Evolutionary conservation across 1,139 yeast genomes (phyloP).

Genomic region (Candida pseudoviswanathii): DNA sequence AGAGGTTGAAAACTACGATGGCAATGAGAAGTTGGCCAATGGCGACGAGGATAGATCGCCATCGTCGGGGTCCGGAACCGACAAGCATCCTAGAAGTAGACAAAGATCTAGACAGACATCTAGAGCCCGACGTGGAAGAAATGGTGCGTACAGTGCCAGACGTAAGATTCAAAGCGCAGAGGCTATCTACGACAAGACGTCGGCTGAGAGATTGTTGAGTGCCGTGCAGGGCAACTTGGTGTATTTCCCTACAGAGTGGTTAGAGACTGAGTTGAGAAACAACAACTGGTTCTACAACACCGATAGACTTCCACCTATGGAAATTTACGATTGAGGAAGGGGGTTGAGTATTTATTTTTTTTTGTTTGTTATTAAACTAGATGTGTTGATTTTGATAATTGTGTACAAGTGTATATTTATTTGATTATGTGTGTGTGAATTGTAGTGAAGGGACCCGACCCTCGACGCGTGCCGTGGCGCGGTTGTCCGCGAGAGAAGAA

Average conservation of each 20-base stretch:
- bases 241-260: conserved; percentile 89
- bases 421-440: background rate
- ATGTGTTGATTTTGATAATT: background rate
- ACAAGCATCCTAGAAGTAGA: background rate
- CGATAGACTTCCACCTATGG: conserved; percentile 93
- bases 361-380: background rate
- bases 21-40: background rate
- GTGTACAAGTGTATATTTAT: too few relatives aligned
- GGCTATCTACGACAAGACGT: conserved; percentile 64
- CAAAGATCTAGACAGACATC: conserved; percentile 1
- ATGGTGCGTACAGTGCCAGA: conserved; percentile 33
- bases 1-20: background rate
- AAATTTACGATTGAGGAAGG: conserved; percentile 72
- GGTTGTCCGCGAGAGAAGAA: background rate
- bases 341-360: background rate
- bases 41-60: background rate
- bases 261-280: conserved; percentile 78
- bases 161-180: conserved; percentile 44
- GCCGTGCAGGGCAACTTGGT: conserved; percentile 91
- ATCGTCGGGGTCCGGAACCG: background rate
- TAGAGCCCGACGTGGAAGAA: conserved; percentile 26
- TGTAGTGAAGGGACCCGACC: background rate
- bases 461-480: background rate
- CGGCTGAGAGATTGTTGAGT: conserved; percentile 72
- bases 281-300: conserved; percentile 96